phyloP scores from a whole-genome alignment of 306 rosid species.

The Chamaecrista fasciculata region DNA sequence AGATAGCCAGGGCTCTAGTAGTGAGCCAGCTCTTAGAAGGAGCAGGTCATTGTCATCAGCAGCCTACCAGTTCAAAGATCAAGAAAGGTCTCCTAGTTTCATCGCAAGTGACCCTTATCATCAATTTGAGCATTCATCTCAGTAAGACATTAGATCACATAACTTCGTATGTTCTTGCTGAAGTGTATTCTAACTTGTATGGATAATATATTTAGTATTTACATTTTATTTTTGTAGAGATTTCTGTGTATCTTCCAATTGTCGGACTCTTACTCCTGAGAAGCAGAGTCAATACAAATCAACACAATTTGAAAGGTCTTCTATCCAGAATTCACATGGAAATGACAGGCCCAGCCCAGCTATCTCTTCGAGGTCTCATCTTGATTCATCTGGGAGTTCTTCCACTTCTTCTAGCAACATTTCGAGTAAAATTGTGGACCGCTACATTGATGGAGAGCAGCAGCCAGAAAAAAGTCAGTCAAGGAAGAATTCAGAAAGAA shows the following conservation, averaged over 20 bases:
- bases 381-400: slow-evolving; percentile 69
- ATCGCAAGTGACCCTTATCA: slow-evolving; percentile 45
- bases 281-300: slow-evolving; percentile 49
- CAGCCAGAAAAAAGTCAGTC: slow-evolving; percentile 51
- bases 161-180: slow-evolving; percentile 25
- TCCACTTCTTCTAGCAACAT: slow-evolving; percentile 69
- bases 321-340: slow-evolving; percentile 40
- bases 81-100: slow-evolving; percentile 66
- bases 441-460: slow-evolving; percentile 92
- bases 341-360: slow-evolving; percentile 49
- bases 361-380: slow-evolving; percentile 57
- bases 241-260: slow-evolving; percentile 41
- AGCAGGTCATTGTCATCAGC: slow-evolving; percentile 86
- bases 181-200: slow-evolving; percentile 5
- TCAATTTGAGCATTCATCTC: slow-evolving; percentile 56
- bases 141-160: slow-evolving; percentile 51
- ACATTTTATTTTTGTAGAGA: slow-evolving; percentile 11
- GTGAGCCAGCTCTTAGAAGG: slow-evolving; percentile 67
- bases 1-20: slow-evolving; percentile 46
- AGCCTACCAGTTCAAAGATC: slow-evolving; percentile 55
- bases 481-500: slow-evolving; percentile 44
- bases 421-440: slow-evolving; percentile 68
- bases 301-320: slow-evolving; percentile 39
- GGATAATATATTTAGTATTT: not conserved
- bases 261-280: slow-evolving; percentile 50